These are phyloP conservation scores for Kluyveromyces marxianus DNA, from an alignment of 1,139 yeast species.

Conservation along the genomic window DNA sequence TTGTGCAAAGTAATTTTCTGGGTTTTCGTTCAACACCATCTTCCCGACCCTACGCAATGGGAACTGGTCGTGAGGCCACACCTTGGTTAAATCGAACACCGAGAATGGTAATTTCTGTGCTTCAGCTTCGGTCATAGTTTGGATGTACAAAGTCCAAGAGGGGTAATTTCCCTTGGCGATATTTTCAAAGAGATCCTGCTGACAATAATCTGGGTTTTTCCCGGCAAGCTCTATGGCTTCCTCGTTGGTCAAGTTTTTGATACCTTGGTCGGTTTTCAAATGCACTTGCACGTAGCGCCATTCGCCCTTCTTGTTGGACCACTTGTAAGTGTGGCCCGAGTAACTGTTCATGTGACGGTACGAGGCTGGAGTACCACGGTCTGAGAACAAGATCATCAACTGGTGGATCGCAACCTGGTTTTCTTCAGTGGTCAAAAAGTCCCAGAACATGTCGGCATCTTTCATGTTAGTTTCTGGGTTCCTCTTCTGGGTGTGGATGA, in stretches of 20 bases:
- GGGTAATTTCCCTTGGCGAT: constrained; percentile 55
- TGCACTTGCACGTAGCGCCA: constrained; percentile 64
- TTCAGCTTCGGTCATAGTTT: constrained; percentile 60
- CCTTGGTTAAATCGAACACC: constrained; percentile 60
- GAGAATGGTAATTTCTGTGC: constrained; percentile 56
- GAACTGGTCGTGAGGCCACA: constrained; percentile 53
- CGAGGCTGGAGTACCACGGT: constrained; percentile 61
- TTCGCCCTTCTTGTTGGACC: constrained; percentile 59
- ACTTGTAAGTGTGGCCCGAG: constrained; percentile 67
- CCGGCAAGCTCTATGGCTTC: constrained; percentile 55
- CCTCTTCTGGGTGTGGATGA: constrained; percentile 60
- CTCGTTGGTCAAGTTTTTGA: constrained; percentile 46
- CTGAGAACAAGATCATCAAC: constrained; percentile 53
- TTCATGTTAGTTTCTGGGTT: constrained; percentile 78
- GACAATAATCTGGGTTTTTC: constrained; percentile 57
- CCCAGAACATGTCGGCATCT: constrained; percentile 72
- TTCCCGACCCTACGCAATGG: constrained; percentile 54
- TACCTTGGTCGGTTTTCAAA: constrained; percentile 52
- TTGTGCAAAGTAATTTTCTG: constrained; percentile 50
- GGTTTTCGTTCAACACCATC: constrained; percentile 47
- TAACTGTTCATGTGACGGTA: constrained; percentile 65
- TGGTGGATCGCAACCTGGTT: constrained; percentile 63
- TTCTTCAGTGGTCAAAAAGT: constrained; percentile 45
- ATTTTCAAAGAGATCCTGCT: constrained; percentile 54
- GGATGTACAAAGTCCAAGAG: constrained; percentile 58